These are phyloP conservation scores for Prunella vulgaris DNA, from an alignment of 257 asterid genomes.

Conservation along the genomic window DNA sequence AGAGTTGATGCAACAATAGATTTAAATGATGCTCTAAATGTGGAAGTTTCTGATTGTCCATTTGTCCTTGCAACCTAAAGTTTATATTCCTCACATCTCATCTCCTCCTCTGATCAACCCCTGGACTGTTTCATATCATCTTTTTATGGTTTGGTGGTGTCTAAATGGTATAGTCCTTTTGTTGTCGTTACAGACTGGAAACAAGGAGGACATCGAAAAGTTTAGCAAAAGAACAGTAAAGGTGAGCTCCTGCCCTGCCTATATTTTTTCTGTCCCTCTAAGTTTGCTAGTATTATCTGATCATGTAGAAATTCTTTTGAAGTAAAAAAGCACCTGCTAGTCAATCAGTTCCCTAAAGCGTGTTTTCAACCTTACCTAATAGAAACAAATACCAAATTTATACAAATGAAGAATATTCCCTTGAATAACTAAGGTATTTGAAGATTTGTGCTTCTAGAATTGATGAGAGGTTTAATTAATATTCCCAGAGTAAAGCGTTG, in stretches of 20 bases:
- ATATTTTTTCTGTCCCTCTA: background rate
- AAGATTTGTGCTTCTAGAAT: background rate
- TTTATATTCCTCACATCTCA: background rate
- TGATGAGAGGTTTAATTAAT: background rate
- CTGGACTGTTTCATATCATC: background rate
- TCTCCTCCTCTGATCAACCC: background rate
- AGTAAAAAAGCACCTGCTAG: background rate
- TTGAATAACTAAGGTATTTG: background rate
- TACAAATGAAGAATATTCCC: background rate
- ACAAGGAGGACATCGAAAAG: slow-evolving; percentile 84
- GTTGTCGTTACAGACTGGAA: slow-evolving; percentile 49
- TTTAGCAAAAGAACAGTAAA: slow-evolving; percentile 96
- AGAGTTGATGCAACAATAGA: slow-evolving; percentile 82
- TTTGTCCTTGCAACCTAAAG: background rate
- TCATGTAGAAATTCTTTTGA: background rate
- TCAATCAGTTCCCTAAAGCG: background rate
- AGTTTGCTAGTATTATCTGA: background rate
- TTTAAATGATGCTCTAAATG: slow-evolving; percentile 78
- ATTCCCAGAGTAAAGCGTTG: background rate
- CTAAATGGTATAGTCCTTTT: slow-evolving; percentile 11
- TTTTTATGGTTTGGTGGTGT: slow-evolving; percentile 1
- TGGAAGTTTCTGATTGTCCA: slow-evolving; percentile 20
- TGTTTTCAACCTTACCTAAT: background rate
- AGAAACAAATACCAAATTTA: background rate
- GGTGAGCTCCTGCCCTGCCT: slow-evolving; percentile 36